Evolutionary conservation across 495 filamentous ascomycete species (phyloP).

Genomic region (Physcia stellaris): DNA sequence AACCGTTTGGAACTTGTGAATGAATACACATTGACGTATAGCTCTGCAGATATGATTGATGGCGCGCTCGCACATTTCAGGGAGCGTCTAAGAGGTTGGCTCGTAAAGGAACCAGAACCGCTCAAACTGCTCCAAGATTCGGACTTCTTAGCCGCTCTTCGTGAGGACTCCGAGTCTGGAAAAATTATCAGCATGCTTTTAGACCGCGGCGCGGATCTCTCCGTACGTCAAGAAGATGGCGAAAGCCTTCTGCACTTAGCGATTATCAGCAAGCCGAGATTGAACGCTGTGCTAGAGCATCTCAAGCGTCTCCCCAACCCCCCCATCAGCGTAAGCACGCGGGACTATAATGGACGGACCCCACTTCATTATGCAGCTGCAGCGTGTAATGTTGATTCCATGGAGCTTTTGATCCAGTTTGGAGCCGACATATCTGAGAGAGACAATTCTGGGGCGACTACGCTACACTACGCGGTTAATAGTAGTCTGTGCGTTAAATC

Average conservation of each 20-base stretch:
- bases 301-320: not conserved
- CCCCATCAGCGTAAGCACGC: not conserved
- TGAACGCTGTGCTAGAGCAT: slow-evolving; percentile 1
- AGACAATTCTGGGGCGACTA: not conserved
- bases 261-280: not conserved
- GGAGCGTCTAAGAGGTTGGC: not conserved
- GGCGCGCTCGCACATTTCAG: not conserved
- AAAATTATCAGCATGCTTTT: slow-evolving; percentile 1
- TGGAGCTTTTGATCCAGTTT: slow-evolving; percentile 4
- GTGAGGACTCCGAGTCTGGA: not conserved
- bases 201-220: not conserved
- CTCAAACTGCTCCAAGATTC: not conserved
- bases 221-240: not conserved
- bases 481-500: no score
- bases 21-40: not conserved
- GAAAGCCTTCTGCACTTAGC: slow-evolving; percentile 1
- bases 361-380: slow-evolving; percentile 3
- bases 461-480: no score
- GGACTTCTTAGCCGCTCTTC: not conserved
- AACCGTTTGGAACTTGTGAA: not conserved
- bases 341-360: slow-evolving; percentile 1
- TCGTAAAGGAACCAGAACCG: not conserved
- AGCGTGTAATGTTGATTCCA: not conserved
- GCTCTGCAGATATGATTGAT: not conserved
- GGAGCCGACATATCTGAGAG: not conserved